Base-by-base conservation (phyloP, 352 stramenopile species). In the Phytopythium aichiense region DNA sequence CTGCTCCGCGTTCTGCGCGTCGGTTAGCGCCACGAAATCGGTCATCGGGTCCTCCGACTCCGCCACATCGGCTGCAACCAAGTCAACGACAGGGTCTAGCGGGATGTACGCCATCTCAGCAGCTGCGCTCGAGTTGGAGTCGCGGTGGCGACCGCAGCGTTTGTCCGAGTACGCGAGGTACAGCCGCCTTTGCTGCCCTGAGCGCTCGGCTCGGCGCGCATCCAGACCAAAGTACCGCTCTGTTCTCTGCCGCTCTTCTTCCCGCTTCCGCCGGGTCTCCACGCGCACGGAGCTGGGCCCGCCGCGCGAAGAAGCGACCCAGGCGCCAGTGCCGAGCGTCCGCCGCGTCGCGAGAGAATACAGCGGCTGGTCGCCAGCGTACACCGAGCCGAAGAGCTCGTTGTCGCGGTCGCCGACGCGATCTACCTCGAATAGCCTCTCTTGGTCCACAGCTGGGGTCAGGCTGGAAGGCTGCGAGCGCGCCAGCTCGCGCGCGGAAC, bases 161-260 rank as follows among this genome's bases (percentile, higher is more conserved):
- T 82, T 85, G 33, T 91, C 67, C 2, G 81, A 92, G 60, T 92
- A 92, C 7, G 84, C 84, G 38, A 93, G 59, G 63, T 84, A 82
- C 15, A 91, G 45, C 38, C 84, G 71, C 58, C 68, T 79, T 15
- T 80, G 72, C 20, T 70, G 61, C 28, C 57, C 57, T n/a, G 77
- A 58, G 48, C 45, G 71, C 54, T 91, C 80, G 28, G 65, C 49
- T 40, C 75, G 67, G 1, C 71, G 79, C 12, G 83, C 81, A 15
- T 71, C 61, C 0, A 60, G 6, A 1, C 79, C 78, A 60, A 91
- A 92, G 60, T 92, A 94, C 25, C 84, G 74, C 61, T 67, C 40
- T 4, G 42, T 13, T 25, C 33, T n/a, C 7, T 40, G 35, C 9
- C 57, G 48, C 11, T 61, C 25, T 7, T 61, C 15, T 58, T 18